Percentiles rank a stretch among this genome's conserved stretches.
Evolutionary conservation across 1,284 basidiomycete species (phyloP).

Genomic region (Taiwanofungus camphoratus): DNA sequence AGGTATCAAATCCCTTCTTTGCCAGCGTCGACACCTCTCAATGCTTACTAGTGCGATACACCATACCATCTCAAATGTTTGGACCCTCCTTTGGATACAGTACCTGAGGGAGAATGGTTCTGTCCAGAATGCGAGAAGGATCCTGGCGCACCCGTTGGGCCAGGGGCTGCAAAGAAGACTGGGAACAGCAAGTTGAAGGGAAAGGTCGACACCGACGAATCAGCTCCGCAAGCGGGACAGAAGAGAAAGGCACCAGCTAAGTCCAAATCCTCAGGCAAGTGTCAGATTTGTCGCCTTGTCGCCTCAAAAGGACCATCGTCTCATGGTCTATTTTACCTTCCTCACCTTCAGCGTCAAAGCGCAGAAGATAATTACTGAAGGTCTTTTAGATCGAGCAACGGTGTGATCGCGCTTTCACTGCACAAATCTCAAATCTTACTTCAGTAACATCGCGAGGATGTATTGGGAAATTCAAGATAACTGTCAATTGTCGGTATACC

Average conservation of each 20-base stretch:
- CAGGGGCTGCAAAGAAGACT: constrained; percentile 22
- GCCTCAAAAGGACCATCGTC: neutral
- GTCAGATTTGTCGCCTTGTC: too few relatives aligned
- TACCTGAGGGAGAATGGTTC: constrained; percentile 94
- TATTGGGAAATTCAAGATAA: too few relatives aligned
- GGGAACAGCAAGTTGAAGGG: constrained; percentile 14
- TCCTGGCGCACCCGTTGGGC: constrained; percentile 29
- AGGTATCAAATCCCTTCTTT: constrained; percentile 41
- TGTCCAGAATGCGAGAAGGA: constrained; percentile 61
- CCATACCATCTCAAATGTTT: constrained; percentile 86
- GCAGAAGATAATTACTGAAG: constrained; percentile 26
- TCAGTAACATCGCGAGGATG: too few relatives aligned
- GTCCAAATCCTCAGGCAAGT: constrained; percentile 12
- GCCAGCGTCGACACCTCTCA: neutral
- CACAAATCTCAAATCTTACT: too few relatives aligned
- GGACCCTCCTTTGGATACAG: constrained; percentile 63
- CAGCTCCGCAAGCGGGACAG: constrained; percentile 19
- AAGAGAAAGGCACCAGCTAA: constrained; percentile 30
- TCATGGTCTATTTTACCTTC: neutral
- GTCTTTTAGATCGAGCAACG: too few relatives aligned
- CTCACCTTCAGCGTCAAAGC: constrained; percentile 21
- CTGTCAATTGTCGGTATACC: too few relatives aligned
- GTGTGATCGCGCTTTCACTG: too few relatives aligned
- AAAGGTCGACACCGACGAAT: constrained; percentile 17
- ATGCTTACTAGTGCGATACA: constrained; percentile 66